Percentiles rank a stretch among this genome's conserved stretches.
Evolutionary conservation across 495 filamentous ascomycete genomes (phyloP).

Genomic region (Lepidopterella palustris): DNA sequence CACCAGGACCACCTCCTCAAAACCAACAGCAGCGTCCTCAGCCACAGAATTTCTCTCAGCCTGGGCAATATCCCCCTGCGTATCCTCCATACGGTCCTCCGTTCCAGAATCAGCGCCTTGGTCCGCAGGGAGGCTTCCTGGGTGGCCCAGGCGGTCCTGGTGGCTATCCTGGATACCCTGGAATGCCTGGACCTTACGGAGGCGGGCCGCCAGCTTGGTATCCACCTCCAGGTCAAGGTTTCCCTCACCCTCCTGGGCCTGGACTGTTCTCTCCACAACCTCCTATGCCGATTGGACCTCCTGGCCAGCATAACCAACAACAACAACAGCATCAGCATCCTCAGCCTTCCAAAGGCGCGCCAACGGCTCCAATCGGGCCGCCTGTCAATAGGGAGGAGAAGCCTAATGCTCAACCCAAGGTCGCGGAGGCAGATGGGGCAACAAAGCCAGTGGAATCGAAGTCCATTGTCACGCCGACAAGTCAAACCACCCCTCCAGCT

Average conservation of each 20-base stretch:
- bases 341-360: conserved; percentile 40
- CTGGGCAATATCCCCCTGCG: conserved; percentile 27
- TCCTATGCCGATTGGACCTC: conserved; percentile 38
- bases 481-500: conserved; percentile 15
- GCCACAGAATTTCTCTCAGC: conserved; percentile 30
- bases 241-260: conserved; percentile 48
- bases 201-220: conserved; percentile 71
- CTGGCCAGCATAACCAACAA: conserved; percentile 38
- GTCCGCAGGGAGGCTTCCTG: conserved; percentile 56
- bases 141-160: conserved; percentile 36
- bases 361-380: conserved; percentile 48
- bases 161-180: conserved; percentile 45
- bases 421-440: conserved; percentile 27
- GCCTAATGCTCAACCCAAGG: conserved; percentile 32
- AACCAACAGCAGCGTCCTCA: conserved; percentile 40
- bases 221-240: conserved; percentile 72
- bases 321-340: conserved; percentile 40
- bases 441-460: conserved; percentile 21
- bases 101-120: conserved; percentile 34
- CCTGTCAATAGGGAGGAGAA: conserved; percentile 42
- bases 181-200: conserved; percentile 41
- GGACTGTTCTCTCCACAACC: conserved; percentile 33
- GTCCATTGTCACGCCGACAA: not conserved
- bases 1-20: conserved; percentile 15
- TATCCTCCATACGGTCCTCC: conserved; percentile 36